Evolutionary conservation across 2,329 filamentous ascomycete genomes (phyloP), one percentile per base, ranked within the genome.

Genomic region (Cercospora sojina): DNA sequence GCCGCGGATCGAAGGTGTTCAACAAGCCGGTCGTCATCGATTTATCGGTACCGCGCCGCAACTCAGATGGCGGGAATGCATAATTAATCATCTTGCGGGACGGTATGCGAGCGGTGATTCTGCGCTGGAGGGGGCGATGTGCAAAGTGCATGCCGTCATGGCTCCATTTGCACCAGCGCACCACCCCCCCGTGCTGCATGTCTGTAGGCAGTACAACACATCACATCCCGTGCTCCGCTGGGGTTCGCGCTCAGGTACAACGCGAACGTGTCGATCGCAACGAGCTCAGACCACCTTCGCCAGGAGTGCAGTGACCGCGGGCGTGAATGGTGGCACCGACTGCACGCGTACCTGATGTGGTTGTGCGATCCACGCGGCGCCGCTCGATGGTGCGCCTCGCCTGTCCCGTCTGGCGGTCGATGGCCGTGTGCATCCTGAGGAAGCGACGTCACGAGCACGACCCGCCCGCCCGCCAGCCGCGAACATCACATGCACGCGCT

Each of bases 11-110:
- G 16, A 91, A 88, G 76, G 83, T 79, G 68, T 88, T 91, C 78
- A 88, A 93, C 78, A 91, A 93, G 75, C 89, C 92, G 20, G 90
- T 96, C 71, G 89, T 96, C n/a, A 88, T 96, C 12, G 91, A 96
- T 75, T 74, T 96, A 31, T 47, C 62, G 25, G 29, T 66, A 5
- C 27, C 64, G 5, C 20, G 49, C 27, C 23, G 27, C 2, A 27
- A 29, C 13, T 25, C 51, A 2, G 23, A 16, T 29, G 51, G 27
- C 25, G 25, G n/a, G 16, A 31, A 55, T 23, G 51, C 23, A 27
- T 27, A 55, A 55, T 29, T 35, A n/a, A n/a, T 38, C 7, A n/a
- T 38, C 35, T 38, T 4, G 13, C 35, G 12, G 35, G 13, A n/a
- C 35, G n/a, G n/a, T n/a, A 38, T n/a, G 35, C 35, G 13, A 38